Evolutionary conservation across 2,329 filamentous ascomycete genomes (phyloP).

Genomic region (Fusarium sp.): DNA sequence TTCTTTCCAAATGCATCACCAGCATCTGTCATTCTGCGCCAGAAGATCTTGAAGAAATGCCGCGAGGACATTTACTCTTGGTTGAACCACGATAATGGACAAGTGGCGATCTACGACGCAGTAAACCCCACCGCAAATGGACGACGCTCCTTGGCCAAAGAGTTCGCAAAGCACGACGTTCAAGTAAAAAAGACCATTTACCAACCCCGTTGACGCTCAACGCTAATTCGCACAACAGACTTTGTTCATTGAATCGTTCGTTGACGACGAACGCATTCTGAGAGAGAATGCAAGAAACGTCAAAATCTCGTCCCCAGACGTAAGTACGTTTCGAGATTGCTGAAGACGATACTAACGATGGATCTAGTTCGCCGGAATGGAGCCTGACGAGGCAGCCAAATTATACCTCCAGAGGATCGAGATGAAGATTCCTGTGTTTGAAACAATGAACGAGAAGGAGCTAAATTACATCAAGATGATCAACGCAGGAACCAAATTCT

Average conservation of each 20-base stretch:
- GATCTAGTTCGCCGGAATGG: slow-evolving; percentile 85
- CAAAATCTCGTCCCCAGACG: slow-evolving; percentile 97
- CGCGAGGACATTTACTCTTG: slow-evolving; percentile 97
- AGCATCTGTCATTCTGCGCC: slow-evolving; percentile 89
- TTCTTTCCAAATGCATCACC: slow-evolving; percentile 97
- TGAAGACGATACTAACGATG: slow-evolving; percentile 4
- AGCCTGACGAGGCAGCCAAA: slow-evolving; percentile 88
- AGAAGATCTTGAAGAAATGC: slow-evolving; percentile 98
- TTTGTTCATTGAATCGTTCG: slow-evolving; percentile 95
- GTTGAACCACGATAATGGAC: slow-evolving; percentile 95
- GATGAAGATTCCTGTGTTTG: slow-evolving; percentile 92
- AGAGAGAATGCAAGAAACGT: slow-evolving; percentile 97
- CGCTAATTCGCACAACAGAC: slow-evolving; percentile 65
- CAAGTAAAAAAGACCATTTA: slow-evolving; percentile 65
- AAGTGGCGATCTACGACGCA: slow-evolving; percentile 98
- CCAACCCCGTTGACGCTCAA: neutral
- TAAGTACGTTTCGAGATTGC: slow-evolving; percentile 55
- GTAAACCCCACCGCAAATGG: slow-evolving; percentile 91
- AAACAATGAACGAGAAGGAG: slow-evolving; percentile 94
- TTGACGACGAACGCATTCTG: slow-evolving; percentile 91
- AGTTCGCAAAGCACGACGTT: slow-evolving; percentile 97
- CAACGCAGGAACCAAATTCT: slow-evolving; percentile 91
- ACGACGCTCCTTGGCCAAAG: slow-evolving; percentile 86
- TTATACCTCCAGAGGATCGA: slow-evolving; percentile 92
- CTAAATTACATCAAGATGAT: slow-evolving; percentile 99